Conservation (phyloP, 225 moss, liverwort and hornwort genomes). For the Pseudisothecium myosuroides region DNA sequence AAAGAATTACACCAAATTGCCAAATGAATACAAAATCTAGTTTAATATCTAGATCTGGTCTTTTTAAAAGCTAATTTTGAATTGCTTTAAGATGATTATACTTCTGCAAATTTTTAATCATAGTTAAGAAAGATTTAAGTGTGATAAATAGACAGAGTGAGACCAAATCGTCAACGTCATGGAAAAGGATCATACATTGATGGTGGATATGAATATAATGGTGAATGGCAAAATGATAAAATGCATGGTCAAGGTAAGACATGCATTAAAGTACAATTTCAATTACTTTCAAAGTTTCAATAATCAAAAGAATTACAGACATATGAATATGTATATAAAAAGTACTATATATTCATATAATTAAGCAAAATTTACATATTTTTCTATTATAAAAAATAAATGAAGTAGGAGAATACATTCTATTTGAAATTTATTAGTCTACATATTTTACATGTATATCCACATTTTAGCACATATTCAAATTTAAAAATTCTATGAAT, state of each 20-base stretch:
- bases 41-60: too few species aligned
- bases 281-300: not conserved
- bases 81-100: too few species aligned
- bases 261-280: not conserved
- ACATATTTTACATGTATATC: not conserved
- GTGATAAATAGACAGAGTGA: not conserved
- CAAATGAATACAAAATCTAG: not conserved
- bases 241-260: conserved; percentile 63
- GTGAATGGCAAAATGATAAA: conserved; percentile 68
- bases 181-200: conserved; percentile 59
- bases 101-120: not conserved
- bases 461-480: not conserved
- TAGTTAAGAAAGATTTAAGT: not conserved
- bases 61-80: fast-evolving
- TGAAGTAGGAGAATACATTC: too few species aligned
- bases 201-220: conserved; percentile 60
- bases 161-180: conserved; percentile 56
- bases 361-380: not conserved
- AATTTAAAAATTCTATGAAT: not conserved
- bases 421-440: not conserved
- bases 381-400: not conserved
- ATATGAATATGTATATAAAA: too few species aligned
- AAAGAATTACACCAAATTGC: not conserved
- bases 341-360: fast-evolving
- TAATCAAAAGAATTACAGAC: not conserved